A percentile compares a stretch with the other conserved stretches of the same genome.
Evolutionary conservation across 495 filamentous ascomycete species (phyloP).

Genomic region (Penicillium goetzii): DNA sequence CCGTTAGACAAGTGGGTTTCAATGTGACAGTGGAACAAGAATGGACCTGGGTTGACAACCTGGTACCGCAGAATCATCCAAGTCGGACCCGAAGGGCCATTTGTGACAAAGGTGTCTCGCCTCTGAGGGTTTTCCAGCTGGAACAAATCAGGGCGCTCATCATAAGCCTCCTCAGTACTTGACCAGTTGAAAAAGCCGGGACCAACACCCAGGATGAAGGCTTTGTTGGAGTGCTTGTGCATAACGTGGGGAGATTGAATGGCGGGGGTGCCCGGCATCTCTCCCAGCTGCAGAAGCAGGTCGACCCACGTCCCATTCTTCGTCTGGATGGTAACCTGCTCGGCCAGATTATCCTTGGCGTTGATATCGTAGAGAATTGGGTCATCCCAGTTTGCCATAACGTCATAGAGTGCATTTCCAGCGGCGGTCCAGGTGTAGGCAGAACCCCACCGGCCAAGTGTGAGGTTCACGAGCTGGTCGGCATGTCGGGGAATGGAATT

Average conservation of each 20-base stretch:
- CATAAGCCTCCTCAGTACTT: constrained; percentile 48
- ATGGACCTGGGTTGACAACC: constrained; percentile 54
- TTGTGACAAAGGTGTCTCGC: constrained; percentile 49
- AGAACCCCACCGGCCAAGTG: constrained; percentile 37
- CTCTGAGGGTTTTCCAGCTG: constrained; percentile 49
- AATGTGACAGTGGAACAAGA: constrained; percentile 58
- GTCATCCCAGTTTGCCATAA: constrained; percentile 30
- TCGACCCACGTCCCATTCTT: constrained; percentile 57
- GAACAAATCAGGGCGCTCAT: constrained; percentile 45
- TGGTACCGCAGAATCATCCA: constrained; percentile 55
- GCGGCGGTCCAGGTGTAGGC: constrained; percentile 49
- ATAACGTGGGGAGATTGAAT: constrained; percentile 53
- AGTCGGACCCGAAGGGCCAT: constrained; percentile 30
- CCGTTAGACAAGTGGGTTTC: constrained; percentile 53
- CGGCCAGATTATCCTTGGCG: constrained; percentile 24
- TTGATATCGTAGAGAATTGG: constrained; percentile 49
- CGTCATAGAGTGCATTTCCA: constrained; percentile 32
- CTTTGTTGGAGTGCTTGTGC: constrained; percentile 61
- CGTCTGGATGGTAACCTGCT: constrained; percentile 49
- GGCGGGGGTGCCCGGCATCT: constrained; percentile 17
- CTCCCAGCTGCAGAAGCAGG: constrained; percentile 45
- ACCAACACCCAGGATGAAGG: constrained; percentile 50
- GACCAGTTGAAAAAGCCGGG: constrained; percentile 47
- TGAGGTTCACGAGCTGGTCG: constrained; percentile 47
- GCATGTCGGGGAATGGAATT: constrained; percentile 34